These are phyloP conservation scores for Paecilomyces formosus DNA, from an alignment of 2,329 filamentous ascomycete species.

Conservation along the genomic window DNA sequence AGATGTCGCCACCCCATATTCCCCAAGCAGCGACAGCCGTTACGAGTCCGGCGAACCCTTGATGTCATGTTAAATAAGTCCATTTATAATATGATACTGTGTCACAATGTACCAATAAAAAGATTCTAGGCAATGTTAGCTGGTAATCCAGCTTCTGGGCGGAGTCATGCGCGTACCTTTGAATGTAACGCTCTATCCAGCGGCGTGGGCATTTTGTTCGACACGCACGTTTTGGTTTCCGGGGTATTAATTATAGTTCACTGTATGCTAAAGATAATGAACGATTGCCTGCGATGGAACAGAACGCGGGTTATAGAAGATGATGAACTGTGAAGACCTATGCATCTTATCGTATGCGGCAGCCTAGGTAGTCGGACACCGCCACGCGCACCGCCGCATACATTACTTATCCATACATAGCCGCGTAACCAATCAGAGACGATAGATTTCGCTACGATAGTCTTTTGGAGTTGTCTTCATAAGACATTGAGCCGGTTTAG, in stretches of 20 bases:
- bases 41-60: conserved; percentile 74
- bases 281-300: not conserved
- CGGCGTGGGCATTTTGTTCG: conserved; percentile 56
- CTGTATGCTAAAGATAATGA: not conserved
- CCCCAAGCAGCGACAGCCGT: conserved; percentile 74
- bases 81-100: not conserved
- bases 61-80: conserved; percentile 16
- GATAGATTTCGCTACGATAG: no score
- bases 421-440: no score
- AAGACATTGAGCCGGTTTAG: not conserved
- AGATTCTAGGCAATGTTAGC: conserved; percentile 48
- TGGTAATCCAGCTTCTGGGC: not conserved
- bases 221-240: not conserved
- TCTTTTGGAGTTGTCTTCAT: no score
- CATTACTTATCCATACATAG: not conserved
- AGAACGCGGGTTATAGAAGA: not conserved
- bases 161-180: conserved; percentile 39
- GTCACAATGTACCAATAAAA: conserved; percentile 53
- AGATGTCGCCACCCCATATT: conserved; percentile 80
- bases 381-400: not conserved
- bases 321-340: not conserved
- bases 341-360: not conserved
- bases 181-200: conserved; percentile 63
- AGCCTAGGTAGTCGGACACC: not conserved
- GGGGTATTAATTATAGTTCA: not conserved